phyloP scores from a whole-genome alignment of 1,284 basidiomycete genomes.

The Cutaneotrichosporon cavernicola region DNA sequence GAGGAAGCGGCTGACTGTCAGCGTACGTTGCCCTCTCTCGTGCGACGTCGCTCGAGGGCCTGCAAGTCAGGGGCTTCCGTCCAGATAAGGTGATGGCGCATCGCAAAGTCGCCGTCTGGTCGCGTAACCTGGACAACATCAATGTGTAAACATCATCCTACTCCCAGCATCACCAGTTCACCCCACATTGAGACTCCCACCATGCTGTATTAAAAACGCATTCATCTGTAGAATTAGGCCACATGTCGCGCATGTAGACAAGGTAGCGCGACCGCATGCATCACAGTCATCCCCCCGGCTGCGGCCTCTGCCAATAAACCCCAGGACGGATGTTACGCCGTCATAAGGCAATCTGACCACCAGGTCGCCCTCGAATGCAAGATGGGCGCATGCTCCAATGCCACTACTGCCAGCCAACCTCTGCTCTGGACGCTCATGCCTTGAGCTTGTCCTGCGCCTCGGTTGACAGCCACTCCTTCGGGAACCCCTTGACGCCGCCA shows the following conservation, averaged over 20 bases:
- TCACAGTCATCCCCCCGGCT: too few relatives aligned
- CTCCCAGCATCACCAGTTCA: not conserved
- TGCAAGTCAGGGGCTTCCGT: constrained; percentile 87
- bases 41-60: constrained; percentile 83
- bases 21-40: constrained; percentile 96
- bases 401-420: not conserved
- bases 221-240: not conserved
- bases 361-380: not conserved
- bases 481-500: constrained; percentile 68
- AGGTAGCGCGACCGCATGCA: not conserved
- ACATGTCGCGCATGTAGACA: not conserved
- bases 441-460: constrained; percentile 13
- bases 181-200: not conserved
- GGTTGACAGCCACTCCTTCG: constrained; percentile 66
- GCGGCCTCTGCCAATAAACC: too few relatives aligned
- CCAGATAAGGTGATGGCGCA: constrained; percentile 73
- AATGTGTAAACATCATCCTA: constrained; percentile 13
- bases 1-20: constrained; percentile 46
- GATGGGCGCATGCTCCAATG: constrained; percentile 9
- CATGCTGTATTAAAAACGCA: not conserved
- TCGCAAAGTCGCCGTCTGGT: constrained; percentile 52
- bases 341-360: too few relatives aligned
- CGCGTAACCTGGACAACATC: constrained; percentile 31
- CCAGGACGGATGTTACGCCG: too few relatives aligned
- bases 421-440: not conserved